Evolutionary conservation across 225 moss, liverwort and hornwort species (phyloP).

Genomic region (Sphagnum tenellum): DNA sequence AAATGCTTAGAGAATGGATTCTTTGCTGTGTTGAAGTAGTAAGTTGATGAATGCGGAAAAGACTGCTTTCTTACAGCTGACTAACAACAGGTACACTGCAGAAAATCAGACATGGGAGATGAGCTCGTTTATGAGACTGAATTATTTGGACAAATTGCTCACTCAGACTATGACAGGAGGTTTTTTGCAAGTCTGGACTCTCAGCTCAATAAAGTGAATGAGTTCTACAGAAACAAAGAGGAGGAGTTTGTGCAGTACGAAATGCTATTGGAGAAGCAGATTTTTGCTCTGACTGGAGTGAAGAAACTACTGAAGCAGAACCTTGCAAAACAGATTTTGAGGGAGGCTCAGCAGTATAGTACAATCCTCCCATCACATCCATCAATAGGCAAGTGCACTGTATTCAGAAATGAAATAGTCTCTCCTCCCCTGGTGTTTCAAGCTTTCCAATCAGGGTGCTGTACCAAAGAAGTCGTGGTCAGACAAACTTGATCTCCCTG

Average conservation of each 20-base stretch:
- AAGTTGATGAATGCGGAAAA: too few relatives aligned
- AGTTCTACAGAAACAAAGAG: conserved; percentile 58
- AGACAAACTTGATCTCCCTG: neutral
- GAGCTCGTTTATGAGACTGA: conserved; percentile 50
- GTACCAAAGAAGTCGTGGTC: too few relatives aligned
- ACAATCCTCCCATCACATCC: too few relatives aligned
- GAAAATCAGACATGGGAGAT: conserved; percentile 30
- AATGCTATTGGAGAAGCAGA: conserved; percentile 62
- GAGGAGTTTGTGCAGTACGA: conserved; percentile 54
- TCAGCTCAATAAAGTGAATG: conserved; percentile 72
- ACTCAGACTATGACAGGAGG: conserved; percentile 25
- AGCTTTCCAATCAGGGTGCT: too few relatives aligned
- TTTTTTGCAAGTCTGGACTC: conserved; percentile 56
- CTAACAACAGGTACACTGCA: conserved; percentile 30
- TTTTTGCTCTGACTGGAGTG: conserved; percentile 47
- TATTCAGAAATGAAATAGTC: too few relatives aligned
- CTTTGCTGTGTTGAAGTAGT: too few relatives aligned
- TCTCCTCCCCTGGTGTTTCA: too few relatives aligned
- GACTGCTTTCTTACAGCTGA: too few relatives aligned
- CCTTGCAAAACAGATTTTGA: neutral
- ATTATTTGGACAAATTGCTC: conserved; percentile 44
- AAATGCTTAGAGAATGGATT: too few relatives aligned
- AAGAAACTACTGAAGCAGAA: conserved; percentile 51
- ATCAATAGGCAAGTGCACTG: too few relatives aligned
- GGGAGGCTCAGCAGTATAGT: too few relatives aligned